Conservation (phyloP, 2,329 filamentous ascomycete species). For the Fusarium torreyae region DNA sequence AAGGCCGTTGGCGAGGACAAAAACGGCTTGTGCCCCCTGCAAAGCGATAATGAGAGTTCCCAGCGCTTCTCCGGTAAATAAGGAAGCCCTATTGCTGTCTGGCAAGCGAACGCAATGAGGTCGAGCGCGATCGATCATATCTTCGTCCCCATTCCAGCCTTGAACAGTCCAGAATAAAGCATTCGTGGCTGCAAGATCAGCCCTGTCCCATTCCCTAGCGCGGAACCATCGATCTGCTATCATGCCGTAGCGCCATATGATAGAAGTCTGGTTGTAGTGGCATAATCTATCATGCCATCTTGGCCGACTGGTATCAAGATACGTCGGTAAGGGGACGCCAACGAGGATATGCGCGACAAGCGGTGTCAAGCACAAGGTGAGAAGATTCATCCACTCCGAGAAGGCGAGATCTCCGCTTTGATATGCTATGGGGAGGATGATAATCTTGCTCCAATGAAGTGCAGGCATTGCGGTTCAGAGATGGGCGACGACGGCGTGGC, state of each 20-base stretch:
- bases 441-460: too few species aligned
- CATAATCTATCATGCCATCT: slow-evolving; percentile 30
- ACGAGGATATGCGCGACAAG: slow-evolving; percentile 30
- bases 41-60: slow-evolving; percentile 18
- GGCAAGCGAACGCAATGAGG: slow-evolving; percentile 13
- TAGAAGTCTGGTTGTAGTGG: slow-evolving; percentile 34
- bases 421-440: background rate
- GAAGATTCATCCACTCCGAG: slow-evolving; percentile 20
- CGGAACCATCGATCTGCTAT: slow-evolving; percentile 24
- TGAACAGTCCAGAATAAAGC: slow-evolving; percentile 26
- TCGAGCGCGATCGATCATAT: slow-evolving; percentile 5
- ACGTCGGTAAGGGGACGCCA: slow-evolving; percentile 17
- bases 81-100: background rate
- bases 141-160: slow-evolving; percentile 31
- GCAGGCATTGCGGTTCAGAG: too few species aligned
- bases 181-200: slow-evolving; percentile 24
- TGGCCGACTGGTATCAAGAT: slow-evolving; percentile 10
- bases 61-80: background rate
- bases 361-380: slow-evolving; percentile 28
- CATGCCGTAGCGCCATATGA: slow-evolving; percentile 26
- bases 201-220: slow-evolving; percentile 8
- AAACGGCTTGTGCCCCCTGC: slow-evolving; percentile 8
- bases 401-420: slow-evolving; percentile 14
- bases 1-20: background rate
- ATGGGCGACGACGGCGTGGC: too few species aligned